A percentile compares a stretch with the other conserved stretches of the same genome.
Conservation (phyloP, 2,329 filamentous ascomycete species). For the Penicillium griseofulvum region DNA sequence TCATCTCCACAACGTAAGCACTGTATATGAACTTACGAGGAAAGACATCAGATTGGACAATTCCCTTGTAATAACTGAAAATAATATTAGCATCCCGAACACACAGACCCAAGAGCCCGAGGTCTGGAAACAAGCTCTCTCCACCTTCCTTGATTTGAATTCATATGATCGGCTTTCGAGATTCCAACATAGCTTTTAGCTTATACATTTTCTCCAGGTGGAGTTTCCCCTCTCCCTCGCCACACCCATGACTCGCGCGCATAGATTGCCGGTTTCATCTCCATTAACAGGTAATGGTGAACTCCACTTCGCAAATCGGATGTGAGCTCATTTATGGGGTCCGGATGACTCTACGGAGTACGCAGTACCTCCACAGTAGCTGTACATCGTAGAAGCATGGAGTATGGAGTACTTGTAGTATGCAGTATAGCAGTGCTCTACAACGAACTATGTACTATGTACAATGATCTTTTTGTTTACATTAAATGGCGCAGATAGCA, state of each 20-base stretch:
- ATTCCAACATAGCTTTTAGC: neutral
- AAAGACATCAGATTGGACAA: neutral
- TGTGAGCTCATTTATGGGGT: neutral
- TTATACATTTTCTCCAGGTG: neutral
- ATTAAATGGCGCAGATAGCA: neutral
- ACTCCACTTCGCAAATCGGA: neutral
- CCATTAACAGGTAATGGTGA: neutral
- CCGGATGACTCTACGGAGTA: neutral
- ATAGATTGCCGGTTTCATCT: neutral
- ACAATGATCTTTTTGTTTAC: neutral
- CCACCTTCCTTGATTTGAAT: neutral
- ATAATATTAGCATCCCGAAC: neutral
- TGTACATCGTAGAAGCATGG: neutral
- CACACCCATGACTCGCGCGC: neutral
- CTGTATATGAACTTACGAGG: neutral
- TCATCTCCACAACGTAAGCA: slow-evolving; percentile 1
- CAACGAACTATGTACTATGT: too few species aligned
- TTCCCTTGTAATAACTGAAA: neutral
- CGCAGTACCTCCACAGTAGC: neutral
- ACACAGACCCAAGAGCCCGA: neutral
- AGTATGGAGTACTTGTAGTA: neutral
- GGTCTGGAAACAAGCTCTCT: slow-evolving; percentile 3
- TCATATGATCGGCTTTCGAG: neutral
- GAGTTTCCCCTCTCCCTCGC: neutral
- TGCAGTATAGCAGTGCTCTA: neutral